phyloP scores from a whole-genome alignment of 179 eudicot species.

The Actinidia arguta region DNA sequence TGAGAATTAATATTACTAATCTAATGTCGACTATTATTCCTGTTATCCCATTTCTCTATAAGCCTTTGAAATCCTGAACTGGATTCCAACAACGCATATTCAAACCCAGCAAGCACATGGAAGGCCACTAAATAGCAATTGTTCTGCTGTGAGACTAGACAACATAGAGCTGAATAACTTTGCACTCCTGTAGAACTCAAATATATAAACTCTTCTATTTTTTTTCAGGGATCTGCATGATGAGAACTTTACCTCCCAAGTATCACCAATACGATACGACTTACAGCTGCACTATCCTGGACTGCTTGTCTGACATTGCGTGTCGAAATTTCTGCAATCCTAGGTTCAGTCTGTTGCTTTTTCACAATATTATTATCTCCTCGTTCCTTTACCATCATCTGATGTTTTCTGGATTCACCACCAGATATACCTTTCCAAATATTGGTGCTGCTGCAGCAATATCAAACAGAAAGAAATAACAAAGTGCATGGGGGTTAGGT shows the following conservation, averaged over 20 bases:
- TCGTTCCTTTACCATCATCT: constrained; percentile 24
- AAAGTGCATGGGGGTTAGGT: too few species aligned
- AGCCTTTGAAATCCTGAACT: too few species aligned
- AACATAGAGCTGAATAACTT: neutral
- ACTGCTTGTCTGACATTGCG: constrained; percentile 15
- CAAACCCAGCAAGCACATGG: too few species aligned
- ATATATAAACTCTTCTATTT: neutral
- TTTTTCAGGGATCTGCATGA: neutral
- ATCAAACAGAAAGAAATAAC: too few species aligned
- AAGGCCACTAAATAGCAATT: too few species aligned
- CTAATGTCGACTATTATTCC: too few species aligned
- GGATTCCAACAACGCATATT: too few species aligned
- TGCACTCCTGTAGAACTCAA: neutral
- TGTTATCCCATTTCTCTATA: too few species aligned
- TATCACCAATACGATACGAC: constrained; percentile 29
- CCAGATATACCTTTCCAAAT: too few species aligned
- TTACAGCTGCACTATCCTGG: constrained; percentile 35
- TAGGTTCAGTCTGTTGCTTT: constrained; percentile 32
- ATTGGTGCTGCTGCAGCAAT: too few species aligned
- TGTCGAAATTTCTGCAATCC: constrained; percentile 22
- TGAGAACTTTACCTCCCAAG: constrained; percentile 45
- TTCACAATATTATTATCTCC: constrained; percentile 33
- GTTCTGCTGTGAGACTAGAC: neutral
- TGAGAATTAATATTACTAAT: too few species aligned
- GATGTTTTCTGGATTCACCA: constrained; percentile 33